Percentiles rank a stretch among this genome's conserved stretches.
phyloP scores from a whole-genome alignment of 768 basidiomycete species.

The Podaxis sp. region DNA sequence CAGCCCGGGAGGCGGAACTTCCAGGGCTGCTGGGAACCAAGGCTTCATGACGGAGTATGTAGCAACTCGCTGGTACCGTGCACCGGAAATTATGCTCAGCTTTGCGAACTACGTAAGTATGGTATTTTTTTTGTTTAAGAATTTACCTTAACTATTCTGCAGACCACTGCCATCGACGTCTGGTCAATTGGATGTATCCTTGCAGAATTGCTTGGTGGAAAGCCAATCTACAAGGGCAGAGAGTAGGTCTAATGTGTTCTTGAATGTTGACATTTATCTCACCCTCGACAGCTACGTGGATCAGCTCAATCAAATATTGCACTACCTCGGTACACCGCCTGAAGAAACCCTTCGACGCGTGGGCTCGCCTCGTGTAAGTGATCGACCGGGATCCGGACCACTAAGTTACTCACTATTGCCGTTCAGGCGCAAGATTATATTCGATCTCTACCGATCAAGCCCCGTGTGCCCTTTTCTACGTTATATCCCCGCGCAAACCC shows the following conservation, averaged over 20 bases:
- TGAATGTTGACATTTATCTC: constrained; percentile 4
- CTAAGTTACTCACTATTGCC: constrained; percentile 1
- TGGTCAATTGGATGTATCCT: constrained; percentile 97
- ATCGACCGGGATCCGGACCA: background rate
- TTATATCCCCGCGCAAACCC: constrained; percentile 95
- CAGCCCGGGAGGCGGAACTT: constrained; percentile 78
- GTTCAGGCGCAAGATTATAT: constrained; percentile 95
- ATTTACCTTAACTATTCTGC: constrained; percentile 19
- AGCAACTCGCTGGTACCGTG: constrained; percentile 98
- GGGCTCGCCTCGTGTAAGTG: constrained; percentile 85
- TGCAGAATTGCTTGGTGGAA: constrained; percentile 89
- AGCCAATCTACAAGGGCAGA: constrained; percentile 95
- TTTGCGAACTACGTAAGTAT: constrained; percentile 86
- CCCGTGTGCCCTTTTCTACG: constrained; percentile 87
- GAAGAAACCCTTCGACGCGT: constrained; percentile 96
- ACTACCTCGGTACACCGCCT: constrained; percentile 96
- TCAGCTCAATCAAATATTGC: constrained; percentile 96
- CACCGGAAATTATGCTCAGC: constrained; percentile 98
- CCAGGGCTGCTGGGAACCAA: constrained; percentile 73
- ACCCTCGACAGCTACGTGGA: constrained; percentile 79
- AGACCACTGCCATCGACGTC: constrained; percentile 91
- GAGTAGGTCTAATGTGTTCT: constrained; percentile 58
- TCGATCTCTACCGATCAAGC: constrained; percentile 95
- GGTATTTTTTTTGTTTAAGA: background rate
- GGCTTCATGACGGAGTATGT: constrained; percentile 99